Conservation (phyloP, 176 grass and related monocot species). For the Triticum monococcum region DNA sequence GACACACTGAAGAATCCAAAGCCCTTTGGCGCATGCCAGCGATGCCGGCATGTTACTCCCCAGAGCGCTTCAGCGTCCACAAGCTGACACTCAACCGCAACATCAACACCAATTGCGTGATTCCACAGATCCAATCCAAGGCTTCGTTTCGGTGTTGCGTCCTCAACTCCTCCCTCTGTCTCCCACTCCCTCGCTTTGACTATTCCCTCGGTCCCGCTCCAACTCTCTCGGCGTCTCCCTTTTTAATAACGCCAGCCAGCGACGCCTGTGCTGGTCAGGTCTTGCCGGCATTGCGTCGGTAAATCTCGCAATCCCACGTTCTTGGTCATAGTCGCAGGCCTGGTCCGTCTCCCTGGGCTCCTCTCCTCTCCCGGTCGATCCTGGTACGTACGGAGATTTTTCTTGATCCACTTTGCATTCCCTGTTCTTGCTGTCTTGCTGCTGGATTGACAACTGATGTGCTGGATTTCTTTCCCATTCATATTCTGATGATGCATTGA, state of each 20-base stretch:
- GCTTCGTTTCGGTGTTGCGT: not conserved
- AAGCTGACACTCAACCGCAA: no score
- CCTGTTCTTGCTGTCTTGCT: not conserved
- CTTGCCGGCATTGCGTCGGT: not conserved
- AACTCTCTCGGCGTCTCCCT: not conserved
- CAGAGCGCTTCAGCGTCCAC: no score
- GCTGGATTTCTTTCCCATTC: not conserved
- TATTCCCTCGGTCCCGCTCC: not conserved
- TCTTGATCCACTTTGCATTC: not conserved
- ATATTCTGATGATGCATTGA: not conserved
- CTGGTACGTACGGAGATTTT: constrained; percentile 12
- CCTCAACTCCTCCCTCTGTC: no score
- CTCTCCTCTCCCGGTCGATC: no score
- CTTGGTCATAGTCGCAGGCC: not conserved
- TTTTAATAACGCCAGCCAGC: no score
- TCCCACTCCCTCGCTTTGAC: not conserved
- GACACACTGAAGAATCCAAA: not conserved
- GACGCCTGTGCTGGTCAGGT: not conserved
- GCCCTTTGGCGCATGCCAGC: not conserved
- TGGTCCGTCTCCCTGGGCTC: not conserved
- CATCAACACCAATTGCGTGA: not conserved
- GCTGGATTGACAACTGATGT: not conserved
- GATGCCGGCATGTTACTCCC: not conserved
- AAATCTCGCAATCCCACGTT: not conserved
- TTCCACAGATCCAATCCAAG: not conserved